phyloP scores from a whole-genome alignment of 2,329 filamentous ascomycete genomes.

The Pseudocercospora musae region DNA sequence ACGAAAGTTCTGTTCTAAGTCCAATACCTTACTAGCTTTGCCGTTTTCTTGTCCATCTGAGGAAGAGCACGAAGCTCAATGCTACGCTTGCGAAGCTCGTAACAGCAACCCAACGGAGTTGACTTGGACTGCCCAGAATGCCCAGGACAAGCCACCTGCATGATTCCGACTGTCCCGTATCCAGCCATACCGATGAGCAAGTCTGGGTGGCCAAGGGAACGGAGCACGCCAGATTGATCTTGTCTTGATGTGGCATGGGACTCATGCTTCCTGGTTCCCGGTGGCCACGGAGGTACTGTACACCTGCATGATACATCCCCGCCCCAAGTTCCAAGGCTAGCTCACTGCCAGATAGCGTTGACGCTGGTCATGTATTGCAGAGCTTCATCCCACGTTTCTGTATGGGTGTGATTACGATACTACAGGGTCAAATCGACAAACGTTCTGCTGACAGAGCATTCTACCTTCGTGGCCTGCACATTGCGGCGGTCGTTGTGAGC shows the following conservation, averaged over 20 bases:
- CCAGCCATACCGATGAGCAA: neutral
- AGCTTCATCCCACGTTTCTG: neutral
- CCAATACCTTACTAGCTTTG: neutral
- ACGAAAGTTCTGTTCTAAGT: neutral
- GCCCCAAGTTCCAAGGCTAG: neutral
- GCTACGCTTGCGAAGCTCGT: neutral
- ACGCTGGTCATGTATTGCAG: neutral
- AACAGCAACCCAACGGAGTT: slow-evolving; percentile 9
- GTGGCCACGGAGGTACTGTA: neutral
- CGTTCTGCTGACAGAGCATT: neutral
- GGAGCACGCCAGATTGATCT: neutral
- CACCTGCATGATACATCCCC: neutral
- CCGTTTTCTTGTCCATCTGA: neutral
- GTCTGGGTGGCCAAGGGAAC: neutral
- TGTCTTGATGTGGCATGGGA: neutral
- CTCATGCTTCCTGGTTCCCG: neutral
- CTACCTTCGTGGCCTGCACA: neutral
- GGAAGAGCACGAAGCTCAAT: neutral
- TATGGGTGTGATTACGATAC: neutral
- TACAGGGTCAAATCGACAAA: no score
- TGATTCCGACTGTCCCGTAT: neutral
- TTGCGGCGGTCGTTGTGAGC: neutral
- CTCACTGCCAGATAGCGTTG: neutral
- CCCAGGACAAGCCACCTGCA: slow-evolving; percentile 4
- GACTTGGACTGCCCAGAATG: neutral